Percentiles rank a stretch among this genome's conserved stretches.
phyloP scores from a whole-genome alignment of 768 basidiomycete species.

The Hydnum rufescens region DNA sequence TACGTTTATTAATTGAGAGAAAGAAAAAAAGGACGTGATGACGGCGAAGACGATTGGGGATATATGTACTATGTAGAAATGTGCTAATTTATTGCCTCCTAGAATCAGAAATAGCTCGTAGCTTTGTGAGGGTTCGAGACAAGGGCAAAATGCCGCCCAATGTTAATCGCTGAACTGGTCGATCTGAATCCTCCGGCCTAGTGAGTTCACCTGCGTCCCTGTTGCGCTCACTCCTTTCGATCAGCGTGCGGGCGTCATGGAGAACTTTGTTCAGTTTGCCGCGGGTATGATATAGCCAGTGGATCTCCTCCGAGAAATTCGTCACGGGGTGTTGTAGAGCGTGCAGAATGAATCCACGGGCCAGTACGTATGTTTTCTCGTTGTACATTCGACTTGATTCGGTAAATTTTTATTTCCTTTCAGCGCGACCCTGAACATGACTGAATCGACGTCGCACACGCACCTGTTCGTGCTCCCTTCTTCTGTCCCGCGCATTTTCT shows the following conservation, averaged over 20 bases:
- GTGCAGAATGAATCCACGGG: slow-evolving; percentile 74
- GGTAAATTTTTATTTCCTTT: no score
- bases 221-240: slow-evolving; percentile 41
- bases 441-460: slow-evolving; percentile 7
- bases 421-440: no score
- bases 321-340: slow-evolving; percentile 65
- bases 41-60: no score
- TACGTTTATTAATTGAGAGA: no score
- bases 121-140: slow-evolving; percentile 49
- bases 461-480: slow-evolving; percentile 79
- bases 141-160: slow-evolving; percentile 63
- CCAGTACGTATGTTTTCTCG: slow-evolving; percentile 84
- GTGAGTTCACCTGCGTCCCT: slow-evolving; percentile 21
- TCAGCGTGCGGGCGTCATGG: slow-evolving; percentile 35
- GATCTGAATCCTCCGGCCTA: slow-evolving; percentile 19
- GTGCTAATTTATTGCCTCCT: no score
- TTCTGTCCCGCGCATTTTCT: slow-evolving; percentile 75
- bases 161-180: slow-evolving; percentile 61
- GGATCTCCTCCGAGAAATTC: slow-evolving; percentile 51
- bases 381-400: slow-evolving; percentile 80
- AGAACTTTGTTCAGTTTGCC: slow-evolving; percentile 53
- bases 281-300: slow-evolving; percentile 46
- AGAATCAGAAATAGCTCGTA: slow-evolving; percentile 24
- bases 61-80: no score
- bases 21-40: no score